phyloP scores from a whole-genome alignment of 495 filamentous ascomycete genomes.

The Bryoglossum gracile region DNA sequence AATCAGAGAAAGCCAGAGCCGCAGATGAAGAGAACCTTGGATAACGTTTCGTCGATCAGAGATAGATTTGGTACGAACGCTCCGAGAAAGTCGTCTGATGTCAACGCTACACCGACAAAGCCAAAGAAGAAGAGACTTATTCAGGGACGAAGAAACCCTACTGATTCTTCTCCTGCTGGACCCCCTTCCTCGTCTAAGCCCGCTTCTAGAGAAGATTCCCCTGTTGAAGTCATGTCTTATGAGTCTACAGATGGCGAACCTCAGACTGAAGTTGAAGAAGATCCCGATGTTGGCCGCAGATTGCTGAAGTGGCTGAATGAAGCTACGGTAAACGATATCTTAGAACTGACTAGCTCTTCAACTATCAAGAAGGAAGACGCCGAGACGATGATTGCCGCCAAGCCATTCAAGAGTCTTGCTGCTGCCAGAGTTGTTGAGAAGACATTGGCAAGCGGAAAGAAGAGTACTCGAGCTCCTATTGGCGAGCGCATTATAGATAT shows the following conservation, averaged over 20 bases:
- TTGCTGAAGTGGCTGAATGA: slow-evolving; percentile 80
- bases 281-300: slow-evolving; percentile 41
- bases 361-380: slow-evolving; percentile 60
- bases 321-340: slow-evolving; percentile 55
- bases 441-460: slow-evolving; percentile 32
- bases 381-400: slow-evolving; percentile 53
- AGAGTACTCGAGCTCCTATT: slow-evolving; percentile 37
- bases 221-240: slow-evolving; percentile 47
- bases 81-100: too few relatives aligned
- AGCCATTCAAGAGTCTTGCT: slow-evolving; percentile 59
- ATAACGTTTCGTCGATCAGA: slow-evolving; percentile 42
- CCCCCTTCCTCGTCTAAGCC: slow-evolving; percentile 29
- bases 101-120: slow-evolving; percentile 26
- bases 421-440: slow-evolving; percentile 55
- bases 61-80: too few relatives aligned
- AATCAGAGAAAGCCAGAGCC: slow-evolving; percentile 40
- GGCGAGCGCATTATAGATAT: slow-evolving; percentile 69
- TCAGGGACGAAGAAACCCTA: slow-evolving; percentile 46
- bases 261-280: slow-evolving; percentile 28
- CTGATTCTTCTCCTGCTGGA: slow-evolving; percentile 33
- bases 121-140: slow-evolving; percentile 47
- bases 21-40: slow-evolving; percentile 45
- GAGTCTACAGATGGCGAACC: slow-evolving; percentile 33
- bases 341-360: slow-evolving; percentile 74
- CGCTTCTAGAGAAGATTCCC: slow-evolving; percentile 19